Evolutionary conservation across 352 stramenopile genomes (phyloP), one percentile per base, ranked within the genome.

Genomic region (Pythium brachiatum): DNA sequence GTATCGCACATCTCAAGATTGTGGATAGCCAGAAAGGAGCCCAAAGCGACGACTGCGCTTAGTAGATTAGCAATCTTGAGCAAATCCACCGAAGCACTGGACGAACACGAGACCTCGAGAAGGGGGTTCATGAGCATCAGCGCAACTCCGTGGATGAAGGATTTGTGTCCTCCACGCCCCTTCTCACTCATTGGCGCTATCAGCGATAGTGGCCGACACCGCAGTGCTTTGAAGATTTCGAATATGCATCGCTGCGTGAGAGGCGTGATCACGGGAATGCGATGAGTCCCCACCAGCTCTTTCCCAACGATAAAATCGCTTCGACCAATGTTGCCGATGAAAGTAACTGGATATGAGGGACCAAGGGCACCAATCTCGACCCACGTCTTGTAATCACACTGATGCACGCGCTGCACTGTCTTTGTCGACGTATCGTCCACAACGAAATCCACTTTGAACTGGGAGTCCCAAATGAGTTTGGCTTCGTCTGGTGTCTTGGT

Each of bases 191-290:
- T 26, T 7, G 75, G 68, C 11, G 69, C 52, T 18, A 74, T 26
- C 1, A 88, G 52, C 18, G 73, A 54, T 18, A 78, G 48, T 31
- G 72, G 60, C 11, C 70, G 54, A 27, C 64, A 55, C 27, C 60
- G 77, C 46, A 87, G 31, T 3, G 75, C 76, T 36, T 60, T 74
- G 18, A 81, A 74, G 1, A 90, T 64, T 6, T 75, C 70, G 34
- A 78, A 90, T 7, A 61, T 56, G 48, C 81, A 88, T 2, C 78
- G 66, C 21, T 88, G 61, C 0, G 78, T 81, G n/a, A 88, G 67
- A 0, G 78, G 78, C 5, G 75, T 75, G 21, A 90, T 23, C 3
- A 81, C 43, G 1, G 64, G 54, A 23, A 81, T 36, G 11, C 77
- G 69, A 7, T 27, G 31, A 48, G 57, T 78, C 13, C 75, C 75